These are phyloP conservation scores for Zygoascus sp. DNA, from an alignment of 1,139 yeast species.

Conservation along the genomic window DNA sequence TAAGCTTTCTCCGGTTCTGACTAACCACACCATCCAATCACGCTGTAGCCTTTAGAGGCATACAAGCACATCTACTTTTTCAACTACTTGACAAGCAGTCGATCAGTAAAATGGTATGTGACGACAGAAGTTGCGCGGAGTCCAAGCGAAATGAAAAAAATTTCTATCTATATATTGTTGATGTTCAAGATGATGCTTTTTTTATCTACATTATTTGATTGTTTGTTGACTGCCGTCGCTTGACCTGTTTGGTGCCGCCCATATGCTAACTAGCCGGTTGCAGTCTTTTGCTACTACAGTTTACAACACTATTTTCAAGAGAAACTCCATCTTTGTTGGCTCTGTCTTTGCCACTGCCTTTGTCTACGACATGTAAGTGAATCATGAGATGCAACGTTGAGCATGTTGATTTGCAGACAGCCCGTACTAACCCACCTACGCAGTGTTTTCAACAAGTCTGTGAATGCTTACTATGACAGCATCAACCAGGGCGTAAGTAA, in stretches of 20 bases:
- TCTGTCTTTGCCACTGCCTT: constrained; percentile 83
- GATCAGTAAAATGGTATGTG: constrained; percentile 3
- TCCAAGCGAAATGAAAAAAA: background rate
- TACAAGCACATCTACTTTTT: background rate
- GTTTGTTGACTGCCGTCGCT: no score
- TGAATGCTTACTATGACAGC: constrained; percentile 78
- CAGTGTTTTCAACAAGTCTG: constrained; percentile 65
- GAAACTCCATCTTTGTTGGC: constrained; percentile 89
- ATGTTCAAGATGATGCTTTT: background rate
- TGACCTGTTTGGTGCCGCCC: no score
- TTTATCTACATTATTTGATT: background rate
- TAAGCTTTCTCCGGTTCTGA: background rate
- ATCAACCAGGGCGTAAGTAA: constrained; percentile 70
- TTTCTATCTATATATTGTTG: background rate
- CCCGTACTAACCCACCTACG: constrained; percentile 19
- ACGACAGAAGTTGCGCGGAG: background rate
- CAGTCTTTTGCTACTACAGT: constrained; percentile 49
- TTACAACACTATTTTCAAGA: constrained; percentile 75
- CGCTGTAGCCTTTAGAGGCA: background rate
- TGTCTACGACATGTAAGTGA: constrained; percentile 66
- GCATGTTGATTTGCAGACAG: background rate
- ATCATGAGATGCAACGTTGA: no score
- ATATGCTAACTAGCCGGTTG: constrained; percentile 6
- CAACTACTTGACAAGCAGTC: constrained; percentile 4
- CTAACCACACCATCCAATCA: constrained; percentile 2